A percentile compares a stretch with the other conserved stretches of the same genome.
These are phyloP conservation scores for Colletotrichum echinochloae DNA, from an alignment of 2,329 filamentous ascomycete species.

Conservation along the genomic window DNA sequence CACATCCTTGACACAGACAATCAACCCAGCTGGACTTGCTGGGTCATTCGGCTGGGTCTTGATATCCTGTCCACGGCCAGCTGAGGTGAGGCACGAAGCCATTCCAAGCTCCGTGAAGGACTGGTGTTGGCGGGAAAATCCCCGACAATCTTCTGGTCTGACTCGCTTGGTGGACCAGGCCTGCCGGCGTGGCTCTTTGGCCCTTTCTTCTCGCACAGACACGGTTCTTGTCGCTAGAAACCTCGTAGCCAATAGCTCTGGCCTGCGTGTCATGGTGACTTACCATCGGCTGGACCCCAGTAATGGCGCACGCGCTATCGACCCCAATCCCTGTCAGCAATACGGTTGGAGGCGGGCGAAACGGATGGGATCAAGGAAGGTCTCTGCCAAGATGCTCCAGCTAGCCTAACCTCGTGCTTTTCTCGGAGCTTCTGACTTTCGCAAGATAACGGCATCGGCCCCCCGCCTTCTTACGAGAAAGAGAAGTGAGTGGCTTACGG, in stretches of 20 bases:
- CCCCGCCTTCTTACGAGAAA: slow-evolving; percentile 17
- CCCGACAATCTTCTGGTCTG: slow-evolving; percentile 33
- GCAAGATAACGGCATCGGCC: slow-evolving; percentile 25
- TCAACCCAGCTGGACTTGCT: not conserved
- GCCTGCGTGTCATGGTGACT: slow-evolving; percentile 12
- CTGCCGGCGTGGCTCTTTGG: slow-evolving; percentile 11
- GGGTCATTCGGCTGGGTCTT: slow-evolving; percentile 1
- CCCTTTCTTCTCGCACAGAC: slow-evolving; percentile 31
- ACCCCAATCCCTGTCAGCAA: slow-evolving; percentile 29
- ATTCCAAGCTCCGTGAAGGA: not conserved
- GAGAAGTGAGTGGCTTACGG: not conserved
- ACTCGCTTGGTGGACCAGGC: slow-evolving; percentile 26
- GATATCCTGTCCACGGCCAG: slow-evolving; percentile 15
- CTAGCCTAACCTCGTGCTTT: slow-evolving; percentile 29
- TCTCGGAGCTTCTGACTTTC: slow-evolving; percentile 26
- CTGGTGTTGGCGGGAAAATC: slow-evolving; percentile 28
- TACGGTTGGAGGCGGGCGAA: slow-evolving; percentile 37
- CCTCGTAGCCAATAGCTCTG: slow-evolving; percentile 32
- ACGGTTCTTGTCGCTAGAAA: slow-evolving; percentile 35
- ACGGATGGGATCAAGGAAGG: slow-evolving; percentile 35
- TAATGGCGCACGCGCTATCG: slow-evolving; percentile 34
- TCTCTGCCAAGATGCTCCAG: slow-evolving; percentile 22
- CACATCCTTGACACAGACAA: not conserved
- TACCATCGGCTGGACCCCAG: slow-evolving; percentile 28
- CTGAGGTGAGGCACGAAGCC: slow-evolving; percentile 20